Percentiles rank a stretch among this genome's conserved stretches.
These are phyloP conservation scores for Dryadomyces sulphureus DNA, from an alignment of 2,329 filamentous ascomycete genomes.

Conservation along the genomic window DNA sequence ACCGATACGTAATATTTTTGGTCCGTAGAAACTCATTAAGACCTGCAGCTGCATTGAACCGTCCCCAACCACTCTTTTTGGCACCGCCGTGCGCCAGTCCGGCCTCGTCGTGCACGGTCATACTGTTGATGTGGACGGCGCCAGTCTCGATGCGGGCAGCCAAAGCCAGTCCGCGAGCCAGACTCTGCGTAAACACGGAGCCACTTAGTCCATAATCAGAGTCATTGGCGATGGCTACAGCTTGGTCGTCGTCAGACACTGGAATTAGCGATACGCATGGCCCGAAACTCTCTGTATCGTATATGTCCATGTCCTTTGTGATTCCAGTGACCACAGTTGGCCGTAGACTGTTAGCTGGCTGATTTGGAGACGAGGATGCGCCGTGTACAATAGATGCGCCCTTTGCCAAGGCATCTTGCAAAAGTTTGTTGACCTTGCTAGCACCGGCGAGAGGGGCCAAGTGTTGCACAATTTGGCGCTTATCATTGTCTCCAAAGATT, in stretches of 20 bases:
- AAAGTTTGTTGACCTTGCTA: slow-evolving; percentile 49
- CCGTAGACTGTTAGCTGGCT: slow-evolving; percentile 15
- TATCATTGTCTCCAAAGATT: slow-evolving; percentile 36
- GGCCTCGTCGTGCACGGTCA: slow-evolving; percentile 51
- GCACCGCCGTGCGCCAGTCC: slow-evolving; percentile 50
- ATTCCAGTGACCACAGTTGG: slow-evolving; percentile 47
- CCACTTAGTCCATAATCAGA: slow-evolving; percentile 63
- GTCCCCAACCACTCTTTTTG: slow-evolving; percentile 48
- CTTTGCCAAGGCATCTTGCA: slow-evolving; percentile 49
- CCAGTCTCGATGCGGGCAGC: slow-evolving; percentile 51
- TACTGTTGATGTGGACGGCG: slow-evolving; percentile 51
- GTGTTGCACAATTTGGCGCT: too few relatives aligned
- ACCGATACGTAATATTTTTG: slow-evolving; percentile 46
- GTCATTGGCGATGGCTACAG: slow-evolving; percentile 61
- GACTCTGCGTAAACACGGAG: slow-evolving; percentile 57
- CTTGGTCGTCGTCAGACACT: slow-evolving; percentile 56
- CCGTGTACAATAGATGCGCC: slow-evolving; percentile 45
- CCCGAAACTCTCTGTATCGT: slow-evolving; percentile 62
- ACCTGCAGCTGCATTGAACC: slow-evolving; percentile 39
- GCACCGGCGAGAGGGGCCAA: slow-evolving; percentile 57
- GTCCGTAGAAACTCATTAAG: slow-evolving; percentile 47
- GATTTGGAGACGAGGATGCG: slow-evolving; percentile 21
- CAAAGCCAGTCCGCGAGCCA: slow-evolving; percentile 43
- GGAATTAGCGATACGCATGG: slow-evolving; percentile 55
- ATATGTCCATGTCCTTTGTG: slow-evolving; percentile 61